Percentiles rank a stretch among this genome's conserved stretches.
These are phyloP conservation scores for Monilinia laxa DNA, from an alignment of 2,329 filamentous ascomycete genomes.

Conservation along the genomic window DNA sequence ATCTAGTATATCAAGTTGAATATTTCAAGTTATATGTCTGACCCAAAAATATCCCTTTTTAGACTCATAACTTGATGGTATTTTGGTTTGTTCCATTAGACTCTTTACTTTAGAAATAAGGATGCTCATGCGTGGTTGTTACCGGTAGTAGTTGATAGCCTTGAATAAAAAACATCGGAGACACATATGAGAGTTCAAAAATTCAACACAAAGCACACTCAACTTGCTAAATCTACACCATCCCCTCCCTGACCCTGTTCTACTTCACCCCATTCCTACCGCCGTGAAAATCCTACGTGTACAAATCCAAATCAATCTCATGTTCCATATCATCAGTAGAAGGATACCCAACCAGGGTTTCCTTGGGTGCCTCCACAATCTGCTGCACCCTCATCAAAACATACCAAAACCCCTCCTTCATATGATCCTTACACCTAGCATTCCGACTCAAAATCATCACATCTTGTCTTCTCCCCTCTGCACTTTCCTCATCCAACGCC, in stretches of 20 bases:
- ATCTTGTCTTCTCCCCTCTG: conserved; percentile 11
- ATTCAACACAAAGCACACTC: neutral
- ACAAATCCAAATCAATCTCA: conserved; percentile 19
- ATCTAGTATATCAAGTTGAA: neutral
- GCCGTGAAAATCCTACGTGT: neutral
- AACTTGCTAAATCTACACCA: neutral
- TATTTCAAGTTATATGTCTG: neutral
- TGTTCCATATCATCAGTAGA: conserved; percentile 5
- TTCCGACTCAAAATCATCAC: conserved; percentile 23
- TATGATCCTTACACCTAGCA: conserved; percentile 17
- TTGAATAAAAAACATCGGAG: neutral
- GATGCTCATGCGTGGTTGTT: neutral
- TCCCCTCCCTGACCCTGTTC: neutral
- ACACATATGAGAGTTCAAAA: neutral
- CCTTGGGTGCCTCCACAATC: neutral
- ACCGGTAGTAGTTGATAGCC: neutral
- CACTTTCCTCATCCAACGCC: neutral
- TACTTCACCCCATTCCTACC: no score
- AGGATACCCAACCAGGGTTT: no score
- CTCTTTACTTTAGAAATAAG: neutral
- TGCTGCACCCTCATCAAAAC: conserved; percentile 19
- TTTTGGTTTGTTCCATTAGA: neutral
- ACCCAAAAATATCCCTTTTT: neutral
- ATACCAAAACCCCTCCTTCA: conserved; percentile 20
- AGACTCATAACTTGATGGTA: neutral